A percentile compares a stretch with the other conserved stretches of the same genome.
Evolutionary conservation across 2,329 filamentous ascomycete genomes (phyloP).

Genomic region (Macrophomina phaseolina): DNA sequence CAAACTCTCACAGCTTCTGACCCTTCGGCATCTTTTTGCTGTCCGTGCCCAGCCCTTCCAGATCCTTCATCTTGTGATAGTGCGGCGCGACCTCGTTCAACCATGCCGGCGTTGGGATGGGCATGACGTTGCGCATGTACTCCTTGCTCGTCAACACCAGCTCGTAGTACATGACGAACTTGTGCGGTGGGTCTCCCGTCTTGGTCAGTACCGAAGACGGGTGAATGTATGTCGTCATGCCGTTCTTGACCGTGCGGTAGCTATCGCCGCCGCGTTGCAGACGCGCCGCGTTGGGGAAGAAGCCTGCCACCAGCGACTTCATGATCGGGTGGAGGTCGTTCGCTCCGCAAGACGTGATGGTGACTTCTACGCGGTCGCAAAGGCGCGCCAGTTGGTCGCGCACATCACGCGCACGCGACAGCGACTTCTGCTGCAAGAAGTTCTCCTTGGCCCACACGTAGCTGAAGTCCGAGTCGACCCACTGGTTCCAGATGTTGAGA

Average conservation of each 20-base stretch:
- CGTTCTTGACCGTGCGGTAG: conserved; percentile 91
- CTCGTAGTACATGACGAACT: conserved; percentile 88
- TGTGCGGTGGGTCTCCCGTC: conserved; percentile 76
- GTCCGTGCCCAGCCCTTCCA: conserved; percentile 73
- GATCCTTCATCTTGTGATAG: conserved; percentile 89
- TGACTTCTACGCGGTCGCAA: conserved; percentile 90
- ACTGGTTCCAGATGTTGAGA: conserved; percentile 94
- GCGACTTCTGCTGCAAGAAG: conserved; percentile 87
- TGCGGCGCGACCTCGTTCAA: conserved; percentile 89
- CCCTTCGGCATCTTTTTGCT: conserved; percentile 74
- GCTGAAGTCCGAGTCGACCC: conserved; percentile 89
- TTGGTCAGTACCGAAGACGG: conserved; percentile 81
- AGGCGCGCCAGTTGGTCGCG: conserved; percentile 90
- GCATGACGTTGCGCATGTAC: conserved; percentile 89
- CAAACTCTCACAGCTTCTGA: conserved; percentile 33
- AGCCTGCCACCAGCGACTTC: conserved; percentile 86
- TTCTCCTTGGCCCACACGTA: conserved; percentile 90
- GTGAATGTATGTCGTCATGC: conserved; percentile 88
- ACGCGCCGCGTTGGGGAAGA: conserved; percentile 90
- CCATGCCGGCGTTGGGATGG: conserved; percentile 78
- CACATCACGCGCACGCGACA: conserved; percentile 88
- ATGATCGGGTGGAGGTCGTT: conserved; percentile 79
- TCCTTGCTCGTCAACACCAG: conserved; percentile 84
- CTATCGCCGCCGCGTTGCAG: conserved; percentile 82
- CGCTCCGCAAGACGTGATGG: conserved; percentile 69